Evolutionary conservation across 805 yeast genomes (phyloP).

Genomic region (Kuraishia molischiana): DNA sequence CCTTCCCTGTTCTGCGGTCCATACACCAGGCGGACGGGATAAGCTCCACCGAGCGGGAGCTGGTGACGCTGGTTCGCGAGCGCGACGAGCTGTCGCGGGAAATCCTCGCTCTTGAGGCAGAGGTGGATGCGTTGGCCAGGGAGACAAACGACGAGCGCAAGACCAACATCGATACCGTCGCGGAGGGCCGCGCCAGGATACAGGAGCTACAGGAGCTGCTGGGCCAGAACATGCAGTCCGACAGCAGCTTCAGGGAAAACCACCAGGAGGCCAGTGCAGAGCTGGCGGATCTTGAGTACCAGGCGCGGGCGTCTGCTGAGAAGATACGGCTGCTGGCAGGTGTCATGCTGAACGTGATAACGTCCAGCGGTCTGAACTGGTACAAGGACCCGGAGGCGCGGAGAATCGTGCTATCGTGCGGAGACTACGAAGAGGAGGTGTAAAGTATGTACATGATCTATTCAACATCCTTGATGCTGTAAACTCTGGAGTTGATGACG

Average conservation of each 20-base stretch:
- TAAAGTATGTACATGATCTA: slow-evolving; percentile 1
- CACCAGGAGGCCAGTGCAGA: background rate
- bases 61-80: background rate
- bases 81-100: slow-evolving; percentile 4
- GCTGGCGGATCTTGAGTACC: background rate
- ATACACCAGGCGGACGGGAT: slow-evolving; percentile 4
- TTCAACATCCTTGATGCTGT: slow-evolving; percentile 7
- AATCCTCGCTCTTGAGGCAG: background rate
- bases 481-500: slow-evolving; percentile 41
- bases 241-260: slow-evolving; percentile 2
- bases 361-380: slow-evolving; percentile 24
- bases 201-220: background rate
- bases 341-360: slow-evolving; percentile 20
- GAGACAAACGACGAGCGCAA: slow-evolving; percentile 1
- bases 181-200: background rate
- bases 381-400: slow-evolving; percentile 16
- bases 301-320: background rate
- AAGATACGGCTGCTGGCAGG: slow-evolving; percentile 8
- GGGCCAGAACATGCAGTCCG: slow-evolving; percentile 1
- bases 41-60: slow-evolving; percentile 1
- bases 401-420: slow-evolving; percentile 11
- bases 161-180: slow-evolving; percentile 1
- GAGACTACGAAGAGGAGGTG: slow-evolving; percentile 6
- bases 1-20: slow-evolving; percentile 7
- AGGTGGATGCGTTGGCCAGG: background rate